Conservation (phyloP, 2,329 filamentous ascomycete species). For the Onygena corvina region DNA sequence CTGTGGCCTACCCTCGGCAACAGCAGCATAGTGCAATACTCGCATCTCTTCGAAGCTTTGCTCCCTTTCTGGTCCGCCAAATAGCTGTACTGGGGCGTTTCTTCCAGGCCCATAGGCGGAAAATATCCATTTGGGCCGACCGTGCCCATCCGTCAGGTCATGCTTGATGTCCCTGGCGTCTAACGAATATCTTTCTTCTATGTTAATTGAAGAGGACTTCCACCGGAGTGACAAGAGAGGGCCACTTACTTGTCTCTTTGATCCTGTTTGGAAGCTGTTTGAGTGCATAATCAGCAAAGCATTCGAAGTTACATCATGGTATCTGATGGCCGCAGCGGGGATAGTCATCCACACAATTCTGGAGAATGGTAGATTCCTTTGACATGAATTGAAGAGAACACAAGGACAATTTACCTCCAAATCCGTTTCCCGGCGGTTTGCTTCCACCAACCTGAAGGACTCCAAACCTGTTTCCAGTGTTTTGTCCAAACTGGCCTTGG, state of each 20-base stretch:
- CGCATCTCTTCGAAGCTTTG: conserved; percentile 83
- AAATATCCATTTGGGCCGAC: conserved; percentile 71
- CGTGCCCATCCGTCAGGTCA: conserved; percentile 51
- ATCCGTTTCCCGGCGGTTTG: conserved; percentile 16
- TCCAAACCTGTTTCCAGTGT: conserved; percentile 48
- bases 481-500: conserved; percentile 19
- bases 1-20: conserved; percentile 48
- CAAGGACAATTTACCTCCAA: conserved; percentile 13
- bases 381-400: background rate
- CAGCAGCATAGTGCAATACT: conserved; percentile 55
- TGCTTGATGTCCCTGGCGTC: conserved; percentile 48
- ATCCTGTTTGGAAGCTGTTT: background rate
- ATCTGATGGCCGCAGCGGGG: no score
- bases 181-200: conserved; percentile 39
- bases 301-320: no score
- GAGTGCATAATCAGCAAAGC: background rate
- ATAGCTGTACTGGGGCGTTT: conserved; percentile 68
- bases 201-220: background rate
- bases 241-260: background rate
- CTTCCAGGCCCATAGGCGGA: conserved; percentile 72
- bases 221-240: background rate
- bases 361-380: background rate
- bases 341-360: no score
- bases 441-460: conserved; percentile 30
- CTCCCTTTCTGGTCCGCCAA: conserved; percentile 66